These are phyloP conservation scores for Camelina sativa DNA, from an alignment of 345 rosid species.

Conservation along the genomic window DNA sequence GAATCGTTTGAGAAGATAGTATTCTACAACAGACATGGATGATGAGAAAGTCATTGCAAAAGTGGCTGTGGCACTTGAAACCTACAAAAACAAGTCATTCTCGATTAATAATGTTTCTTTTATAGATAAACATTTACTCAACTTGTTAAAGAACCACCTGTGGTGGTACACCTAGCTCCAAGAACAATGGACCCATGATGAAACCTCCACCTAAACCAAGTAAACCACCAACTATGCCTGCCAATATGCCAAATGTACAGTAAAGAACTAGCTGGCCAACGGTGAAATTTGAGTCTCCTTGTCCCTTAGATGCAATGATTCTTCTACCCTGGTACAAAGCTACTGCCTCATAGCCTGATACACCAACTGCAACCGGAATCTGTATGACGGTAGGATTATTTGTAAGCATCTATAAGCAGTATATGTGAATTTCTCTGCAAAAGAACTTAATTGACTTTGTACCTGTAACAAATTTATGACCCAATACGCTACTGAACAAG, in stretches of 20 bases:
- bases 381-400: slow-evolving; percentile 15
- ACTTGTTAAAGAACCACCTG: slow-evolving; percentile 49
- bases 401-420: neutral
- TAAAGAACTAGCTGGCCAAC: slow-evolving; percentile 60
- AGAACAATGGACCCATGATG: slow-evolving; percentile 78
- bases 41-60: slow-evolving; percentile 90
- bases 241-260: slow-evolving; percentile 61
- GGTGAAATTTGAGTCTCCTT: slow-evolving; percentile 44
- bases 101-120: neutral
- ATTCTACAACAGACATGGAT: slow-evolving; percentile 86
- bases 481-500: slow-evolving; percentile 72
- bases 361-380: slow-evolving; percentile 76
- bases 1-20: slow-evolving; percentile 79
- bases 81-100: slow-evolving; percentile 45
- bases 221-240: slow-evolving; percentile 78
- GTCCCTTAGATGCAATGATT: slow-evolving; percentile 68
- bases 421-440: neutral
- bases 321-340: slow-evolving; percentile 69
- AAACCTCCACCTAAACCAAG: slow-evolving; percentile 88
- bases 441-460: neutral
- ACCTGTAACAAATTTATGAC: slow-evolving; percentile 71
- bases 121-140: too few relatives aligned
- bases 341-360: slow-evolving; percentile 65
- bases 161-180: slow-evolving; percentile 78
- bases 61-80: slow-evolving; percentile 86